phyloP scores from a whole-genome alignment of 2,329 filamentous ascomycete species.

The Magnaporthiopsis rhizophila region DNA sequence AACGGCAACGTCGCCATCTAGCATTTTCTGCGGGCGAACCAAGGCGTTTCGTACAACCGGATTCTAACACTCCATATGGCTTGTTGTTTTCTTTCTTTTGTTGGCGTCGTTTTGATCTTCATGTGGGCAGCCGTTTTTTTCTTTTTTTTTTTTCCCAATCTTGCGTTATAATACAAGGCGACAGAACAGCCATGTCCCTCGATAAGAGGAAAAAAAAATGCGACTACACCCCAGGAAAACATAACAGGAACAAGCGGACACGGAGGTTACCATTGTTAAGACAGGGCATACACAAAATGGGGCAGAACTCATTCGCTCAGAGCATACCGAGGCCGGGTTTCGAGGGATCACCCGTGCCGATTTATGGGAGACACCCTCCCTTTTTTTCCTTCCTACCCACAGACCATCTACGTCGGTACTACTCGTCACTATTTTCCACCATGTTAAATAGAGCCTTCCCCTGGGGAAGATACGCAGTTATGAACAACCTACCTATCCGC shows the following conservation, averaged over 20 bases:
- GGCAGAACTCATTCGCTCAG: neutral
- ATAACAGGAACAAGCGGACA: neutral
- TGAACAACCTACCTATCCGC: neutral
- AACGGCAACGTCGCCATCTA: neutral
- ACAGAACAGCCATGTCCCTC: neutral
- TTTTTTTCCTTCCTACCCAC: neutral
- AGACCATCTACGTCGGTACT: neutral
- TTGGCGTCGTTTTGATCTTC: neutral
- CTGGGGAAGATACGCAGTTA: neutral
- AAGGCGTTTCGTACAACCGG: neutral
- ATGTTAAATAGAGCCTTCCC: neutral
- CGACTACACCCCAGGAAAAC: neutral
- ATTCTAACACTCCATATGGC: neutral
- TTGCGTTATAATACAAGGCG: neutral
- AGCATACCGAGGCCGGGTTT: neutral
- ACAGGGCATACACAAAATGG: neutral
- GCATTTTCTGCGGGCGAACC: slow-evolving; percentile 1
- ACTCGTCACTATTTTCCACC: neutral
- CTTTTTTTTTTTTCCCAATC: neutral
- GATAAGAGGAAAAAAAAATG: neutral
- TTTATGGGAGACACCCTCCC: neutral
- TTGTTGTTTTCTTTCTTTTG: neutral
- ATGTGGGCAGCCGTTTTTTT: neutral
- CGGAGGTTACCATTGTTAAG: neutral
- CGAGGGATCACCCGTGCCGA: neutral